Evolutionary conservation across 2,329 filamentous ascomycete genomes (phyloP), one percentile per base, ranked within the genome.

Genomic region (Lachnellula occidentalis): DNA sequence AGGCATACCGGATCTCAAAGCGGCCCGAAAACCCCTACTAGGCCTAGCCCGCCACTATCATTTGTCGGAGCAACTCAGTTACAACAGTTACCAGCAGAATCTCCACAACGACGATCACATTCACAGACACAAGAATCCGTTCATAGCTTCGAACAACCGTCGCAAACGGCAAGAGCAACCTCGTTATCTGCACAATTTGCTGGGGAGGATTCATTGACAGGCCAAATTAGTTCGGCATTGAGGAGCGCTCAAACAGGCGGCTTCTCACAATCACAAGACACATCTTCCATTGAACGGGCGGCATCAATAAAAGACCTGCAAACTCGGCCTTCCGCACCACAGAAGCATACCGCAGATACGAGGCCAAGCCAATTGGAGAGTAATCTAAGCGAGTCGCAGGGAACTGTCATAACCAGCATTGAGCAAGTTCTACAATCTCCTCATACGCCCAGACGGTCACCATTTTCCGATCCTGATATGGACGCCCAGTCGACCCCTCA

Each of bases 111-210:
- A 34, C 22, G 9, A 6, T 36, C 22, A 41, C 9, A 15, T 34
- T 11, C 51, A 12, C 19, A 50, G 24, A 48, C 15, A 17, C 36
- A 53, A 17, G 34, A 19, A n/a, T n/a, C 39, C 21, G 9, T 52
- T 7, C 56, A 51, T 14, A 55, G 49, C 17, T 51, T 55, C 31
- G 57, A 54, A 27, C 39, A 45, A 27, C 53, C 36, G 53, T 59
- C 58, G 53, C 51, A 61, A 47, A 46, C 55, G 41, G 50, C 58
- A 34, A 49, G 55, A 54, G 43, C 52, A 4, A 50, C 52, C 11
- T 57, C 56, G n/a, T 50, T 45, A 46, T 5, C 51, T 19, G 21
- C 22, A 21, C 43, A 46, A n/a, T 14, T 46, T 46, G n/a, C 12
- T 14, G 27, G 9, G 9, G 41, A 5, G 6, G 19, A 5, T 6